Conservation (phyloP, 148 eudicot genomes). For the Arbutus unedo region DNA sequence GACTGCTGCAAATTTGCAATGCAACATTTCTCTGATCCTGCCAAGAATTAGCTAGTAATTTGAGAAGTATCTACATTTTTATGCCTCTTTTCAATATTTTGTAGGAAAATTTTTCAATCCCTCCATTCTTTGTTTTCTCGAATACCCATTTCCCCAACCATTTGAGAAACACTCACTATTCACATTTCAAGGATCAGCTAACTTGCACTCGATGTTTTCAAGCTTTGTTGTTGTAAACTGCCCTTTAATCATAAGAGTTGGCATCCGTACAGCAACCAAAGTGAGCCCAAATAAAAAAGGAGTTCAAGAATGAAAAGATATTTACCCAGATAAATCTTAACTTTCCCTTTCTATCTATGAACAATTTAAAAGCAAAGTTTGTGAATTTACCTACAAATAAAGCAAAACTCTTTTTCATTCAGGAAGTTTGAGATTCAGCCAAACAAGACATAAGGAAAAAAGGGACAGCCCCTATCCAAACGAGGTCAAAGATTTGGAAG, state of each 20-base stretch:
- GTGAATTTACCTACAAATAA: background rate
- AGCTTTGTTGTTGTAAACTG: too few relatives aligned
- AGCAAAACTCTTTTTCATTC: background rate
- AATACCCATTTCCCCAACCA: background rate
- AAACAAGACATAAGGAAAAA: background rate
- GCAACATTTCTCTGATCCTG: background rate
- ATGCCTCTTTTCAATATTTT: background rate
- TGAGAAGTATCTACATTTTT: background rate
- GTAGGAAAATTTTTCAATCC: background rate
- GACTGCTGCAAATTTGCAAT: background rate
- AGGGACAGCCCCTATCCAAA: background rate
- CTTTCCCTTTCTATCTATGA: background rate
- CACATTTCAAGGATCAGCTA: conserved; percentile 8
- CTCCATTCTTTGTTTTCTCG: background rate
- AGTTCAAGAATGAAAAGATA: background rate
- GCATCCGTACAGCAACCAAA: background rate
- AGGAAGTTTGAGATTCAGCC: background rate
- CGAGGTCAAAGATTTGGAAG: background rate
- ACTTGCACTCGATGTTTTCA: background rate
- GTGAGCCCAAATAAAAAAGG: background rate
- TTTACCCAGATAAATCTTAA: background rate
- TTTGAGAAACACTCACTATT: background rate
- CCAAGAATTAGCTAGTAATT: too few relatives aligned
- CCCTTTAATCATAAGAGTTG: too few relatives aligned
- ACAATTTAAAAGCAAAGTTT: background rate